phyloP scores from a whole-genome alignment of 129 eudicot species.

The Centrapalus pauciflorus region DNA sequence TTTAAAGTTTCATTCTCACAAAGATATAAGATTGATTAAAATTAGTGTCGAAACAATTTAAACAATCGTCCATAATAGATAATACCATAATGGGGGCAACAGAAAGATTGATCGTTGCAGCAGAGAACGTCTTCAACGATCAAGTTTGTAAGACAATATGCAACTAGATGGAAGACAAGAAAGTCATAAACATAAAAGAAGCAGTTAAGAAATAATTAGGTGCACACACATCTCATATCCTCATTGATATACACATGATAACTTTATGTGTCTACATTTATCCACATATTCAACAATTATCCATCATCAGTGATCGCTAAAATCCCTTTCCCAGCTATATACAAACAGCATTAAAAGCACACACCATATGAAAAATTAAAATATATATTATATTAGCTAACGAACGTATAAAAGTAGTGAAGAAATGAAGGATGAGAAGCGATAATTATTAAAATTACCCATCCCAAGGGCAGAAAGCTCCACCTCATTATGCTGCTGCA shows the following conservation, averaged over 20 bases:
- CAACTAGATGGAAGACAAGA: neutral
- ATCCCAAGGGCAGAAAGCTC: slow-evolving; percentile 88
- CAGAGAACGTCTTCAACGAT: neutral
- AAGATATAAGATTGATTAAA: too few relatives aligned
- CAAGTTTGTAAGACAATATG: neutral
- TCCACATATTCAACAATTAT: neutral
- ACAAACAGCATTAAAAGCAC: neutral
- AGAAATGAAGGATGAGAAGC: too few relatives aligned
- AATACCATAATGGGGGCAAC: too few relatives aligned
- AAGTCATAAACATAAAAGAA: too few relatives aligned
- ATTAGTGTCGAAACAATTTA: too few relatives aligned
- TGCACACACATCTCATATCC: neutral
- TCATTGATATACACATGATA: neutral
- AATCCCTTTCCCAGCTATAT: neutral
- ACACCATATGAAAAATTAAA: neutral
- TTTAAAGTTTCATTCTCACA: neutral
- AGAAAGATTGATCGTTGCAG: too few relatives aligned
- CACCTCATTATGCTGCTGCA: slow-evolving; percentile 82
- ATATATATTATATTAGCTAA: neutral
- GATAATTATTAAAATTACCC: slow-evolving; percentile 49
- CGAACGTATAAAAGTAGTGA: neutral
- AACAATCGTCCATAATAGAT: neutral
- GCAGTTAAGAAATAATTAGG: neutral
- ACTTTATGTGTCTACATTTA: neutral
- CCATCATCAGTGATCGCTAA: neutral